Base-by-base conservation (phyloP, 2,329 filamentous ascomycete species). In the Penicillium sp. region DNA sequence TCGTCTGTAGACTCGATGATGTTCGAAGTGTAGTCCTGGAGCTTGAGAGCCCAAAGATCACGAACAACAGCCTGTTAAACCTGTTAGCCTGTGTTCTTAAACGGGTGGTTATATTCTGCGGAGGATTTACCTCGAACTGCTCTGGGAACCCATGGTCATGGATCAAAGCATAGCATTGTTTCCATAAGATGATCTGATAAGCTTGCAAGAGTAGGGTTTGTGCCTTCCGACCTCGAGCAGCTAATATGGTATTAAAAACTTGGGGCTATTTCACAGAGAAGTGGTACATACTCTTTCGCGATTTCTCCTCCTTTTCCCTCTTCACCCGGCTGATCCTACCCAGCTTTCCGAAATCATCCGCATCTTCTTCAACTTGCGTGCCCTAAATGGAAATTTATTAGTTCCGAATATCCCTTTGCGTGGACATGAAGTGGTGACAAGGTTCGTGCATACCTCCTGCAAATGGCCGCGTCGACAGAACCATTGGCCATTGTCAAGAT, bases 381-480 rank as follows among this genome's bases (percentile, higher is more conserved):
- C 75, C 75, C 75, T 77, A 57, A 13, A 55, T 19, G 16, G 53
- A 45, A 21, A 52, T 29, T 1, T 44, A 19, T 50, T 51, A 57
- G 33, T 53, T 25, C 26, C 19, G 10, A 21, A 23, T 16, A 21
- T 14, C 25, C 10, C 23, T 19, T 48, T 21, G 29, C 35, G 27
- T 33, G 45, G 14, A 14, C 11, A 14, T 51, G 25, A 19, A 35
- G 14, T 29, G 37, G 27, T 9, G 37, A 26, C 13, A 16, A 16
- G 31, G 19, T n/a, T 23, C 33, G 50, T 42, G 54, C 57, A 63
- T 76, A 91, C 89, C 76, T 91, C 87, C 65, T 93, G 87, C 64
- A 88, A 85, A 78, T 96, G 92, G 31, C 91, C 91, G 64, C 90
- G 88, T 62, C 88, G 82, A 74, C 92, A 96, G 72, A 91, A 96